phyloP scores from a whole-genome alignment of 805 yeast genomes.

The Wickerhamomyces rabaulensis region DNA sequence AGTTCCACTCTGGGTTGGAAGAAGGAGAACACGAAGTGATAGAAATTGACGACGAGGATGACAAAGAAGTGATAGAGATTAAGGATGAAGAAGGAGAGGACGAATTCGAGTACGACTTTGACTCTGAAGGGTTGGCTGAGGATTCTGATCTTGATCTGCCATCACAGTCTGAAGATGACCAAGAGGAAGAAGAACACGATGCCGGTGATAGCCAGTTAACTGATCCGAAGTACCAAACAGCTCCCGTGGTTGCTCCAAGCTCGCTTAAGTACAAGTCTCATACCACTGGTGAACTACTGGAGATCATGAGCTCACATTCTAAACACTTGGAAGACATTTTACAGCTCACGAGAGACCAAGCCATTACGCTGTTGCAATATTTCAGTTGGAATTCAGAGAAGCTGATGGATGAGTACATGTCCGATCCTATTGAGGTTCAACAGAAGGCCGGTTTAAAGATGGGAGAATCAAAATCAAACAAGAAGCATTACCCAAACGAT shows the following conservation, averaged over 20 bases:
- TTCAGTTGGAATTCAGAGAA: slow-evolving; percentile 58
- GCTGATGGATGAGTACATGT: slow-evolving; percentile 50
- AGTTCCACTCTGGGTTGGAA: too few relatives aligned
- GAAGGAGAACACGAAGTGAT: too few relatives aligned
- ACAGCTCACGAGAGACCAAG: slow-evolving; percentile 32
- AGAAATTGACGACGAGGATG: too few relatives aligned
- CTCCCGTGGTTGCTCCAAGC: neutral
- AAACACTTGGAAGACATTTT: slow-evolving; percentile 31
- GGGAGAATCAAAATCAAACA: neutral
- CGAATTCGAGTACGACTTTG: neutral
- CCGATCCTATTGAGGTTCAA: slow-evolving; percentile 32
- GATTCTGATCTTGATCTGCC: neutral
- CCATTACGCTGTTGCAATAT: slow-evolving; percentile 39
- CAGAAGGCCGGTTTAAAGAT: slow-evolving; percentile 25
- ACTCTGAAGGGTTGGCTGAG: neutral
- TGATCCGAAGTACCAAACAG: neutral
- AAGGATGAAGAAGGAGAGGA: neutral
- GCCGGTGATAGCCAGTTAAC: neutral
- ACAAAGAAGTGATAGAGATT: too few relatives aligned
- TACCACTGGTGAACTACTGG: slow-evolving; percentile 26
- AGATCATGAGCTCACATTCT: slow-evolving; percentile 22
- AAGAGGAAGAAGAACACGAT: neutral
- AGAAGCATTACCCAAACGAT: slow-evolving; percentile 8
- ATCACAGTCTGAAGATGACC: neutral
- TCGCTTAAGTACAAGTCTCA: slow-evolving; percentile 10